Conservation (phyloP, 495 filamentous ascomycete genomes). For the Aspergillus hancockii region DNA sequence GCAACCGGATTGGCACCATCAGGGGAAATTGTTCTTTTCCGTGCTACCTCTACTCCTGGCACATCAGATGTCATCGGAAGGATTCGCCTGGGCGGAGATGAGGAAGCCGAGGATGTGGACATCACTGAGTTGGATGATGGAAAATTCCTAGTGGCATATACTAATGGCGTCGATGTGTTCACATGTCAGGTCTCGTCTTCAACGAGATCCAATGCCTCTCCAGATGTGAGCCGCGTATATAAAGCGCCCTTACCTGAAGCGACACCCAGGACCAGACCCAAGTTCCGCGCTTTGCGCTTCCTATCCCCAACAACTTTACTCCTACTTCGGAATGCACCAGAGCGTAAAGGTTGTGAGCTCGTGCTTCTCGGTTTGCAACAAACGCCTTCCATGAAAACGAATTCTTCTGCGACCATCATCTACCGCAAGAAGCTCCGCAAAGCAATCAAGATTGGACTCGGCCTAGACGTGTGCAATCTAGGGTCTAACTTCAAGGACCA, state of each 20-base stretch:
- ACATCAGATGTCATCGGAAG: constrained; percentile 64
- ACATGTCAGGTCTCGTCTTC: constrained; percentile 38
- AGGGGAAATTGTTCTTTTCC: constrained; percentile 78
- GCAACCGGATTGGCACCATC: constrained; percentile 72
- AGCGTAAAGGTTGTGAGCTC: constrained; percentile 66
- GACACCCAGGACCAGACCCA: constrained; percentile 39
- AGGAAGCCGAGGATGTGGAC: constrained; percentile 84
- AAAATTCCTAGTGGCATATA: constrained; percentile 74
- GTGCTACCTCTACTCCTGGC: constrained; percentile 55
- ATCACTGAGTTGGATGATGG: constrained; percentile 59
- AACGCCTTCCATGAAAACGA: constrained; percentile 14
- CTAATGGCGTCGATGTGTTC: constrained; percentile 73
- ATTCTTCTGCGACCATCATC: constrained; percentile 41
- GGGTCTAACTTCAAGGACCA: constrained; percentile 54
- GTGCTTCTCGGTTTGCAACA: constrained; percentile 55
- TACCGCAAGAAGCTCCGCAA: constrained; percentile 56
- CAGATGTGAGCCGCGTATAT: constrained; percentile 61
- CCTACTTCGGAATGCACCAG: constrained; percentile 53
- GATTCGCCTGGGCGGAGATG: constrained; percentile 58
- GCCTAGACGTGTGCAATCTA: constrained; percentile 73
- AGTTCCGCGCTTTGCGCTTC: constrained; percentile 72
- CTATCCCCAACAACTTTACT: constrained; percentile 57
- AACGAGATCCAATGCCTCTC: constrained; percentile 45
- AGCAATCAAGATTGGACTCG: constrained; percentile 64
- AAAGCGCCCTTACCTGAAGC: constrained; percentile 59